Evolutionary conservation across 148 eudicot species (phyloP), one percentile per base, ranked within the genome.

Genomic region (Nepenthes mirabilis): DNA sequence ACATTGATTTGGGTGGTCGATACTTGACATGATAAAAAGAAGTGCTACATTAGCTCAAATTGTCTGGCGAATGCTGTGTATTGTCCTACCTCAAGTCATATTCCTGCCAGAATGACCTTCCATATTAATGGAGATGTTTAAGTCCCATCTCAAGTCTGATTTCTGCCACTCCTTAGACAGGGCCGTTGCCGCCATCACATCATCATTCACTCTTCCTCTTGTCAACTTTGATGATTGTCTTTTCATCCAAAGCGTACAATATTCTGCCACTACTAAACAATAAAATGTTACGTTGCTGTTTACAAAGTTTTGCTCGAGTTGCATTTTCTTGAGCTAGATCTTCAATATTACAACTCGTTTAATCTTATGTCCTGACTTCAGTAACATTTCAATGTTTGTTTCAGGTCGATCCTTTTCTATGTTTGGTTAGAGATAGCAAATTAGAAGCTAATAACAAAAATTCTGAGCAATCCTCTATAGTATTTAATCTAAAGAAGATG

Each of bases 371-470:
- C 52, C 6, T 49, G 52, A 49, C 52, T 49, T 9, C 37, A 8
- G 23, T 67, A 64, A 35, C 59, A 14, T 34, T 45, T 32, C 23
- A 47, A 36, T 55, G 58, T 63, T 68, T 37, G 45, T 60, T 43
- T 59, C 85, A 93, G 98, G 85, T 81, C 55, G 96, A 85, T 72
- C 94, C 96, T 55, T 88, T 80, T 74, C 55, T 93, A 57, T 70
- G 70, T 62, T 70, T 93, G 80, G 82, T 83, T 54, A 95, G 89
- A 48, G 96, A 93, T 58, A 81, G 85, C 82, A 93, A 93, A 74
- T 67, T 93, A 69, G 82, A 87, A 61, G 79, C 84, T 58, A 71
- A 63, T 61, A 73, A 78, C 61, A 61, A 59, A 40, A 78, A 56
- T 23, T 51, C 77, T 35, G 73, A 62, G 13, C 58, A 72, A 47